Percentiles rank a stretch among this genome's conserved stretches.
Evolutionary conservation across 2,329 filamentous ascomycete genomes (phyloP).

Genomic region (Fusarium nanum): DNA sequence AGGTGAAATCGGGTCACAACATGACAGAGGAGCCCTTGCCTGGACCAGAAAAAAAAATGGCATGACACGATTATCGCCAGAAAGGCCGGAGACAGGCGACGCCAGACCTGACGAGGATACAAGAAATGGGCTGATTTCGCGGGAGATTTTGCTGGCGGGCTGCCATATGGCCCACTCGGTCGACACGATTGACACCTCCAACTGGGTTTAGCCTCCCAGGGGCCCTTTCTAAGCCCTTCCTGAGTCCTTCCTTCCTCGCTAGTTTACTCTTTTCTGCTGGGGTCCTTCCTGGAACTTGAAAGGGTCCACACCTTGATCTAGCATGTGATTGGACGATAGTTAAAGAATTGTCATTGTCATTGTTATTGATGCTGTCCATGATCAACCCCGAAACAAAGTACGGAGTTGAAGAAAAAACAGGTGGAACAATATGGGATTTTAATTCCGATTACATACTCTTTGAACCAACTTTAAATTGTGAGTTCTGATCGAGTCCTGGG

Average conservation of each 20-base stretch:
- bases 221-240: constrained; percentile 7
- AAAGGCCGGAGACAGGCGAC: constrained; percentile 48
- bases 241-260: constrained; percentile 13
- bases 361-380: constrained; percentile 13
- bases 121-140: constrained; percentile 54
- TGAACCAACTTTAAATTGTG: neutral
- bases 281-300: constrained; percentile 31
- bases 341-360: constrained; percentile 19
- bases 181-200: constrained; percentile 37
- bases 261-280: constrained; percentile 25
- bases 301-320: constrained; percentile 26
- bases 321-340: constrained; percentile 32
- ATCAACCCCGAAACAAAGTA: constrained; percentile 17
- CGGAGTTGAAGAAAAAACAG: constrained; percentile 6
- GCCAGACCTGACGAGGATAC: constrained; percentile 50
- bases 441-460: neutral
- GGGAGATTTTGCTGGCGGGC: constrained; percentile 47
- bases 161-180: constrained; percentile 40
- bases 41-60: constrained; percentile 48
- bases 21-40: constrained; percentile 30
- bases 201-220: constrained; percentile 37
- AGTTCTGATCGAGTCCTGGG: neutral
- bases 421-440: neutral
- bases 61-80: constrained; percentile 51
- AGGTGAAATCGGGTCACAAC: constrained; percentile 41